phyloP scores from a whole-genome alignment of 768 basidiomycete species.

The Leccinum boreale region DNA sequence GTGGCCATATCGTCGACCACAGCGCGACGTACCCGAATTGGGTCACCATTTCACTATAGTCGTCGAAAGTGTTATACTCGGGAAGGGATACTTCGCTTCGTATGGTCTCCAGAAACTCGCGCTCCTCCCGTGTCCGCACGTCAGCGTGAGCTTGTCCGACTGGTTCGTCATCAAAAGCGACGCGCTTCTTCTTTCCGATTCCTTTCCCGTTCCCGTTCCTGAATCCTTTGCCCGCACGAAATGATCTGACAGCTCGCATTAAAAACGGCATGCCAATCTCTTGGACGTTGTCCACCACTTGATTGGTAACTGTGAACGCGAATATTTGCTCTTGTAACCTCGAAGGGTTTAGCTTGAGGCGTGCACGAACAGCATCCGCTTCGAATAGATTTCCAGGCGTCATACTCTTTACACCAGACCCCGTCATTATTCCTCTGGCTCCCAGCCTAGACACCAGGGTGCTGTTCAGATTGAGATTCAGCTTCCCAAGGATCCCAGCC shows the following conservation, averaged over 20 bases:
- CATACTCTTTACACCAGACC: slow-evolving; percentile 14
- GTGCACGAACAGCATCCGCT: slow-evolving; percentile 45
- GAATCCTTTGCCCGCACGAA: slow-evolving; percentile 44
- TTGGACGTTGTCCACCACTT: slow-evolving; percentile 70
- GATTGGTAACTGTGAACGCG: slow-evolving; percentile 87
- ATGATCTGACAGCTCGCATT: slow-evolving; percentile 52
- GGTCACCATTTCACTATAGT: slow-evolving; percentile 96
- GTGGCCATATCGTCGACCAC: slow-evolving; percentile 93
- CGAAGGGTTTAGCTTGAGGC: slow-evolving; percentile 59
- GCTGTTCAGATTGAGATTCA: slow-evolving; percentile 23
- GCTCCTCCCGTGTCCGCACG: slow-evolving; percentile 54
- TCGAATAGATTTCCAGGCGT: slow-evolving; percentile 42
- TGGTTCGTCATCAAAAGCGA: slow-evolving; percentile 66
- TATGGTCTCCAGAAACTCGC: slow-evolving; percentile 75
- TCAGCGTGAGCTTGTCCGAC: slow-evolving; percentile 27
- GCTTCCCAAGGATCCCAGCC: slow-evolving; percentile 19
- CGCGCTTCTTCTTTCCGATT: slow-evolving; percentile 55
- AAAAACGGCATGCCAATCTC: slow-evolving; percentile 84
- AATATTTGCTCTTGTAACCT: slow-evolving; percentile 91
- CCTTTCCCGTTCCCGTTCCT: slow-evolving; percentile 22
- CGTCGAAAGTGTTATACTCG: slow-evolving; percentile 76
- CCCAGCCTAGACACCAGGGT: slow-evolving; percentile 31
- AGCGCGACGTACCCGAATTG: slow-evolving; percentile 92
- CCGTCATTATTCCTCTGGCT: slow-evolving; percentile 4
- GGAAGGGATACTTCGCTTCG: slow-evolving; percentile 76